These are phyloP conservation scores for Ceraceosorus guamensis DNA, from an alignment of 1,284 basidiomycete genomes.

Conservation along the genomic window DNA sequence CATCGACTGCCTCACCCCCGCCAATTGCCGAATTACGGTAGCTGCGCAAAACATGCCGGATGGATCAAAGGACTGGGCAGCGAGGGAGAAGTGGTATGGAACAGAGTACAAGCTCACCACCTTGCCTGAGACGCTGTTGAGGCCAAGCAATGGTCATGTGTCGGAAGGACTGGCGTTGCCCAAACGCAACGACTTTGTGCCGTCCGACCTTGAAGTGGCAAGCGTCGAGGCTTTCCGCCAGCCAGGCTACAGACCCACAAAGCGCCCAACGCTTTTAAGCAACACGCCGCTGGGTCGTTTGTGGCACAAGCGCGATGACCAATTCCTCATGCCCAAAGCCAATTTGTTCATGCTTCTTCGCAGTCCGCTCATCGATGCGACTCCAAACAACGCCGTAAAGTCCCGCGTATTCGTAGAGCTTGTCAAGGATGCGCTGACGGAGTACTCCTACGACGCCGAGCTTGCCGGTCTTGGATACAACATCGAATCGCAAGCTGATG, in stretches of 20 bases:
- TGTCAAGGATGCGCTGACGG: conserved; percentile 78
- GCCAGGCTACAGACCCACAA: conserved; percentile 20
- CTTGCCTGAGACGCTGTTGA: conserved; percentile 23
- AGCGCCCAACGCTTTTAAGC: conserved; percentile 35
- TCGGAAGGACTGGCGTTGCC: conserved; percentile 41
- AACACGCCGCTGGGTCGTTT: conserved; percentile 35
- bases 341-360: conserved; percentile 43
- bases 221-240: conserved; percentile 1
- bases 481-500: conserved; percentile 62
- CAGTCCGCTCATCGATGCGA: conserved; percentile 47
- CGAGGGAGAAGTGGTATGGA: conserved; percentile 46
- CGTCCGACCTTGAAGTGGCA: conserved; percentile 31
- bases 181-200: conserved; percentile 44
- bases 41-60: conserved; percentile 59
- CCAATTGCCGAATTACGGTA: conserved; percentile 65
- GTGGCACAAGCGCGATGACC: conserved; percentile 49
- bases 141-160: conserved; percentile 6
- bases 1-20: conserved; percentile 59
- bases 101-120: conserved; percentile 44
- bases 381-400: conserved; percentile 49
- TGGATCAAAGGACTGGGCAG: conserved; percentile 31
- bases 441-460: conserved; percentile 87
- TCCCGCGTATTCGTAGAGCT: conserved; percentile 71
- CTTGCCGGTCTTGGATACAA: conserved; percentile 79
- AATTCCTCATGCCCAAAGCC: conserved; percentile 46